phyloP scores from a whole-genome alignment of 139 green algal genomes.

The Parachlorella kessleri region DNA sequence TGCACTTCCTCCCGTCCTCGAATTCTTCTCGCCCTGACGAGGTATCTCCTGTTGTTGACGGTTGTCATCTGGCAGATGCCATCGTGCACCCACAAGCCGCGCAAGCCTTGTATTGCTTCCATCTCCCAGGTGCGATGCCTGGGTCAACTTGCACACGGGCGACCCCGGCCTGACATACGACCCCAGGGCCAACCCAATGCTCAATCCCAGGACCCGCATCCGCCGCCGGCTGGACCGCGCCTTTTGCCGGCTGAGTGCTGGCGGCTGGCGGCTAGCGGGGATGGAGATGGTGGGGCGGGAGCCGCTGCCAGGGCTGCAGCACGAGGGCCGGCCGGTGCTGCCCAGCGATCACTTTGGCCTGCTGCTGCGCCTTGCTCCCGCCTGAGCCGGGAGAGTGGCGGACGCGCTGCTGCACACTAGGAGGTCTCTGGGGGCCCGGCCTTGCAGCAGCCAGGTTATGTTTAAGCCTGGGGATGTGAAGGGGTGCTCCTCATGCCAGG shows the following conservation, averaged over 20 bases:
- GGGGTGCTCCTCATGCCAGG: no score
- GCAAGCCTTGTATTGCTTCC: no score
- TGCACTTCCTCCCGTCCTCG: neutral
- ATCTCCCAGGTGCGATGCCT: conserved; percentile 59
- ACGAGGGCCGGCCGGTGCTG: conserved; percentile 52
- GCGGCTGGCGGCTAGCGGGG: conserved; percentile 34
- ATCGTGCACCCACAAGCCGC: no score
- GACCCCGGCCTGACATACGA: conserved; percentile 63
- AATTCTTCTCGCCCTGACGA: neutral
- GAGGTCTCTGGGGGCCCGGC: no score
- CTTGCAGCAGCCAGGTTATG: no score
- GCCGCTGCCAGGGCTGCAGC: conserved; percentile 42
- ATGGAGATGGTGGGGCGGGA: conserved; percentile 57
- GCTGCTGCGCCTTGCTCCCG: no score
- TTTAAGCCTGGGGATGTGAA: no score
- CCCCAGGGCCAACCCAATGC: conserved; percentile 58
- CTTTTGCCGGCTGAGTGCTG: conserved; percentile 23
- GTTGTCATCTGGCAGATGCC: no score
- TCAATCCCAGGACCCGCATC: conserved; percentile 27
- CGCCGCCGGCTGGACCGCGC: conserved; percentile 45
- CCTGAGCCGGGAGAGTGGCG: no score
- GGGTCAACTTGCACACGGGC: conserved; percentile 25
- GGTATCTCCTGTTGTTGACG: no score
- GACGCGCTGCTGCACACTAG: no score
- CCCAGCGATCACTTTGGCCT: conserved; percentile 70